phyloP scores from a whole-genome alignment of 495 filamentous ascomycete genomes.

The Oidiodendron maius region DNA sequence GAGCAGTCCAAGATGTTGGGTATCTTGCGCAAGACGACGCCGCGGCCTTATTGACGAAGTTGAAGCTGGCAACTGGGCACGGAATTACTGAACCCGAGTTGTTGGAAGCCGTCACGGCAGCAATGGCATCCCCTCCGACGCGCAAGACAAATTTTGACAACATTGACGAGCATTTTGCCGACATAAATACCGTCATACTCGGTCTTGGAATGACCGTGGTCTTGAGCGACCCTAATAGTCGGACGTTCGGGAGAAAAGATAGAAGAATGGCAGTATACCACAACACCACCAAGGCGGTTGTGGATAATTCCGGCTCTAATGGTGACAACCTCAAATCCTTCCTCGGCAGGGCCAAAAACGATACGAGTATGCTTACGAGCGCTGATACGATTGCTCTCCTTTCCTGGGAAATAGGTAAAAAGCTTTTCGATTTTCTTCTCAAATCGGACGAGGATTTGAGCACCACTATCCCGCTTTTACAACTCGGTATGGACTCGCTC shows the following conservation, averaged over 20 bases:
- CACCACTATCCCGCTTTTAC: conserved; percentile 25
- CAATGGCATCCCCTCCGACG: neutral
- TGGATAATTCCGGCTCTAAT: neutral
- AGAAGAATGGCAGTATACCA: conserved; percentile 24
- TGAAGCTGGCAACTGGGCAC: neutral
- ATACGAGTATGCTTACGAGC: conserved; percentile 15
- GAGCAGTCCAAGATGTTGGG: conserved; percentile 3
- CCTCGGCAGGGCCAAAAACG: conserved; percentile 4
- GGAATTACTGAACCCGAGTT: neutral
- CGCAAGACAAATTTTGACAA: neutral
- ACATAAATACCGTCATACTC: conserved; percentile 7
- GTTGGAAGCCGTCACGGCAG: neutral
- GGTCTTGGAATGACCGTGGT: conserved; percentile 13
- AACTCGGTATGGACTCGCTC: conserved; percentile 50
- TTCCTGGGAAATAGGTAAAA: conserved; percentile 26
- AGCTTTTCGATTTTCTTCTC: conserved; percentile 31
- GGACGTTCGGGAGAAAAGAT: conserved; percentile 20
- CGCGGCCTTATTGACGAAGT: neutral
- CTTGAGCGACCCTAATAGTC: conserved; percentile 15
- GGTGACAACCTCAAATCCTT: conserved; percentile 22
- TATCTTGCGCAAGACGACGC: neutral
- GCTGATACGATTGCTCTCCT: conserved; percentile 11
- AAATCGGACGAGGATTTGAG: conserved; percentile 36
- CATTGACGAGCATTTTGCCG: neutral
- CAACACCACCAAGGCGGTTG: conserved; percentile 9